Evolutionary conservation across 2,329 filamentous ascomycete genomes (phyloP), one percentile per base, ranked within the genome.

Genomic region (Cryphonectria nitschkei): DNA sequence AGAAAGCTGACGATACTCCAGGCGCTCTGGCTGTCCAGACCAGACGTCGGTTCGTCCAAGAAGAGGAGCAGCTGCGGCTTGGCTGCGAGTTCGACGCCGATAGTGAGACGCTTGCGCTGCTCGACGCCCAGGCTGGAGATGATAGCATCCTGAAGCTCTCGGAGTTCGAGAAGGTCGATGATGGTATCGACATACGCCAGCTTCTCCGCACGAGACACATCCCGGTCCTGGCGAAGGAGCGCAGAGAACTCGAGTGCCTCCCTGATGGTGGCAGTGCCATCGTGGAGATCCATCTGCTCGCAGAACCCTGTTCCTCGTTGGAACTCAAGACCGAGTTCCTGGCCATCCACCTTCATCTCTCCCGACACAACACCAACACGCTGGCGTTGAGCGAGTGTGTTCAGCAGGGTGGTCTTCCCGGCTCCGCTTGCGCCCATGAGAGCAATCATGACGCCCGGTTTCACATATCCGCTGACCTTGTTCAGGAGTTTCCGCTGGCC

Each of bases 361-460:
- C 92, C 92, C 11, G 84, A 85, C 43, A 94, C 89, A 32, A 93
- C 88, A 77, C 92, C 92, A 14, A 75, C 71, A 37, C 74, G 39
- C 78, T 94, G 90, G 2, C 93, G 88, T 76, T 95, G 92, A 0
- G 92, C 90, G 0, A 88, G 78, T 0, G 92, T 93, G 79, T 96
- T 94, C 26, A 97, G 84, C 0, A 97, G 82, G 0, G 93, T 96
- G 0, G 93, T 95, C 81, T 97, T 97, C 16, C 93, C 94, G 11
- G 94, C 93, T 60, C 92, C 93, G 4, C 89, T 93, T 1, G 92
- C 92, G 68, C 94, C 94, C 85, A 96, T 93, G 0, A 97, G 83
- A 0, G 93, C 93, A 60, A 93, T 89, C 87, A 97, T 90, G 26
- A 92, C 81, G 26, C 93, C 93, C 0, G 93, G 93, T 76, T 94